Evolutionary conservation across 2,329 filamentous ascomycete genomes (phyloP).

Genomic region (Fusarium temperatum): DNA sequence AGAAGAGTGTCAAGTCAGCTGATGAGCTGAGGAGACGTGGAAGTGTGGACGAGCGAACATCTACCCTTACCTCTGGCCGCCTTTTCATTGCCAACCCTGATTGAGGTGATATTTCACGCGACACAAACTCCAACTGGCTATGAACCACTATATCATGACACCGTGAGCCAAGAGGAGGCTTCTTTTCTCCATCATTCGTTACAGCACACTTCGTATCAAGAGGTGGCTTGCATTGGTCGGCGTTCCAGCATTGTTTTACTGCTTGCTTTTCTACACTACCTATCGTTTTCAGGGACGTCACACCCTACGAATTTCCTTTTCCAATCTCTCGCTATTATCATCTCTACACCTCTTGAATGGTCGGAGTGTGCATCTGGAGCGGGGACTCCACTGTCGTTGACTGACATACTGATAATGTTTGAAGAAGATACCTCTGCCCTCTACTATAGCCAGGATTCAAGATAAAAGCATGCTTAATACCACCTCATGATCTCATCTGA

Average conservation of each 20-base stretch:
- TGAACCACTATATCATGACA: constrained; percentile 20
- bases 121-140: constrained; percentile 4
- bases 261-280: constrained; percentile 28
- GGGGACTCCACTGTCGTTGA: constrained; percentile 34
- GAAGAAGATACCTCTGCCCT: constrained; percentile 38
- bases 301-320: constrained; percentile 36
- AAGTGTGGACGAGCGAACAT: constrained; percentile 84
- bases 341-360: constrained; percentile 27
- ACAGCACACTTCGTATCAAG: constrained; percentile 24
- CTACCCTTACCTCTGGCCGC: constrained; percentile 76
- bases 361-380: constrained; percentile 33
- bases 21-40: constrained; percentile 80
- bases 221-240: constrained; percentile 40
- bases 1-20: constrained; percentile 72
- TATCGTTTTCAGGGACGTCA: constrained; percentile 40
- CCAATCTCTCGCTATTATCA: constrained; percentile 37
- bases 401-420: constrained; percentile 33
- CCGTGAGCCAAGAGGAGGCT: constrained; percentile 23
- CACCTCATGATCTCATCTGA: constrained; percentile 11
- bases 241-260: constrained; percentile 42
- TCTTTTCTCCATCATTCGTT: constrained; percentile 32
- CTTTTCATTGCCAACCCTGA: constrained; percentile 90
- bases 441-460: constrained; percentile 32
- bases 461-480: constrained; percentile 42
- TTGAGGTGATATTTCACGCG: constrained; percentile 43